Percentiles rank a stretch among this genome's conserved stretches.
Evolutionary conservation across 441 rosid species (phyloP).

Genomic region (Gossypium gossypioides): DNA sequence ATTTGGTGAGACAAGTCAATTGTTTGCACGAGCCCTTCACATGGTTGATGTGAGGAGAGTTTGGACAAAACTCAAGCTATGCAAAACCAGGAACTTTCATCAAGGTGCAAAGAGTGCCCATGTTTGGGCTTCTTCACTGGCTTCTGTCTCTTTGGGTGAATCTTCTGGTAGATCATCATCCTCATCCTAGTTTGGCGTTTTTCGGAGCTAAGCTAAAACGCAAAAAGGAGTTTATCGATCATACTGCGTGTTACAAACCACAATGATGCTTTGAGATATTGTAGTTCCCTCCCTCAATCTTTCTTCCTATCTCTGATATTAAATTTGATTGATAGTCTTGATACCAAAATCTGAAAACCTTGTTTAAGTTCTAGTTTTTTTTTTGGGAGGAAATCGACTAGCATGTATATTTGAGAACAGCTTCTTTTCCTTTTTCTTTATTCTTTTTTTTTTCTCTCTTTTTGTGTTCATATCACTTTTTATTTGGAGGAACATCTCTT

Average conservation of each 20-base stretch:
- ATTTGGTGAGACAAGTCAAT: constrained; percentile 69
- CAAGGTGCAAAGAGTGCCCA: constrained; percentile 60
- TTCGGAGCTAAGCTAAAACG: not conserved
- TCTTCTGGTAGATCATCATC: constrained; percentile 43
- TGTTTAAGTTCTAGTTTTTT: constrained; percentile 21
- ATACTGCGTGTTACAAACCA: constrained; percentile 14
- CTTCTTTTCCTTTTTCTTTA: constrained; percentile 12
- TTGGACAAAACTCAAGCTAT: constrained; percentile 53
- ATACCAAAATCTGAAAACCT: constrained; percentile 25
- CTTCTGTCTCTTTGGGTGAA: constrained; percentile 75
- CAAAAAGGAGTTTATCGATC: constrained; percentile 18
- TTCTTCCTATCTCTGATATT: not conserved
- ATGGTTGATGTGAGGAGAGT: constrained; percentile 73
- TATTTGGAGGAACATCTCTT: constrained; percentile 14
- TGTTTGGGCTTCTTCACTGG: constrained; percentile 81
- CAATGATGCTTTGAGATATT: constrained; percentile 10
- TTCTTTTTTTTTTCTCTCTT: not conserved
- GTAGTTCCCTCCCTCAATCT: constrained; percentile 4
- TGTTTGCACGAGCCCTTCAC: constrained; percentile 48
- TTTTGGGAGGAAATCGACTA: constrained; percentile 26
- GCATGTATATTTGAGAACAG: constrained; percentile 55
- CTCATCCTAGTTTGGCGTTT: constrained; percentile 6
- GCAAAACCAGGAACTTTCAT: constrained; percentile 65
- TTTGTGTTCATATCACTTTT: constrained; percentile 33
- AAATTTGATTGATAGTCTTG: constrained; percentile 17